These are phyloP conservation scores for Suillus decipiens DNA, from an alignment of 768 basidiomycete species.

Conservation along the genomic window DNA sequence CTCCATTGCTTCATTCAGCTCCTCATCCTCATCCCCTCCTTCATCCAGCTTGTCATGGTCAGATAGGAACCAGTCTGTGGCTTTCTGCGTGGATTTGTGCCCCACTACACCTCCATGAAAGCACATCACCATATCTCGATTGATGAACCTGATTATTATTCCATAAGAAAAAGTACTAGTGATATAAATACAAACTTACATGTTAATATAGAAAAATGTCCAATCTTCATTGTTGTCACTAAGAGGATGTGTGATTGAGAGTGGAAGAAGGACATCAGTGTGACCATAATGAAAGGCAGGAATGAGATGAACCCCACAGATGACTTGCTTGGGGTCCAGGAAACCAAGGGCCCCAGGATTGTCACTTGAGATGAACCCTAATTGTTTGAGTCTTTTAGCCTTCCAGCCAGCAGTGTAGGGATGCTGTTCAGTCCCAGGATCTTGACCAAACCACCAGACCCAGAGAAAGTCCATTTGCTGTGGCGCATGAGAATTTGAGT, in stretches of 20 bases:
- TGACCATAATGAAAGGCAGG: too few relatives aligned
- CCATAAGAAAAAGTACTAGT: too few relatives aligned
- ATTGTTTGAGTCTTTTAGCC: slow-evolving; percentile 31
- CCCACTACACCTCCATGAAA: slow-evolving; percentile 34
- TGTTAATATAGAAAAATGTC: slow-evolving; percentile 36
- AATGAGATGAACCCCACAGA: slow-evolving; percentile 23
- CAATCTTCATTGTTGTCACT: slow-evolving; percentile 33
- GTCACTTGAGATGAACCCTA: slow-evolving; percentile 38
- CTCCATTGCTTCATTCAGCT: background rate
- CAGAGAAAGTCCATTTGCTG: slow-evolving; percentile 40
- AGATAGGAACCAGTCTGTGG: slow-evolving; percentile 4
- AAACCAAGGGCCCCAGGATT: slow-evolving; percentile 44
- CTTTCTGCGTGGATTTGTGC: slow-evolving; percentile 19
- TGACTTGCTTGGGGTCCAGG: slow-evolving; percentile 41
- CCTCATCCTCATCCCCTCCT: background rate
- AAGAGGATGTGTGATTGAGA: too few relatives aligned
- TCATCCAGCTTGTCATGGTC: background rate
- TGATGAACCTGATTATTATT: slow-evolving; percentile 34
- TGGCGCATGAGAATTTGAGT: background rate
- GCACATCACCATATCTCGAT: slow-evolving; percentile 44
- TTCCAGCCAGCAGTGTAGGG: slow-evolving; percentile 32
- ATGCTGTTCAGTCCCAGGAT: slow-evolving; percentile 17
- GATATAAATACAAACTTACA: slow-evolving; percentile 25
- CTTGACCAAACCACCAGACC: slow-evolving; percentile 41
- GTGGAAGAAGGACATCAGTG: too few relatives aligned